Conservation (phyloP, 495 filamentous ascomycete species). For the Rhizodiscina lignyota region DNA sequence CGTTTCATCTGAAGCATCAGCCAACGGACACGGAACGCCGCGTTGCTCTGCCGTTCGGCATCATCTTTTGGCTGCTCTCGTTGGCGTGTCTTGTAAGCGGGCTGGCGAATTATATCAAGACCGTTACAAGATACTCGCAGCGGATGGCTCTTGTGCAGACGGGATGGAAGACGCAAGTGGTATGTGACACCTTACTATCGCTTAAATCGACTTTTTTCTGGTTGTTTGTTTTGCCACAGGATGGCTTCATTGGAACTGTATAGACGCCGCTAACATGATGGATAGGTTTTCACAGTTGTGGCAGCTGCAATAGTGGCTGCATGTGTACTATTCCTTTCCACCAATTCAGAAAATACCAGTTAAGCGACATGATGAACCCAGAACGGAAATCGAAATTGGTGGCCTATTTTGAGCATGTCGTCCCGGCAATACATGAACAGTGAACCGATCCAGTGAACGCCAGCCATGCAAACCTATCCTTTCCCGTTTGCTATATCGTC, state of each 20-base stretch:
- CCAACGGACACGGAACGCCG: conserved; percentile 53
- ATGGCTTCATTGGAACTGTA: background rate
- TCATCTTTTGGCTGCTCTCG: conserved; percentile 74
- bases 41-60: conserved; percentile 68
- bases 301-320: conserved; percentile 66
- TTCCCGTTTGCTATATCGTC: too few relatives aligned
- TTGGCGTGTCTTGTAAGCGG: conserved; percentile 60
- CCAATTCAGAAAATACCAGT: conserved; percentile 20
- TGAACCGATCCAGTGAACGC: too few relatives aligned
- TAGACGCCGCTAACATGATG: background rate
- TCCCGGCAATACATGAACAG: too few relatives aligned
- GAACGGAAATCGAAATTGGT: too few relatives aligned
- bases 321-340: conserved; percentile 51
- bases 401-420: too few relatives aligned
- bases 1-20: conserved; percentile 70
- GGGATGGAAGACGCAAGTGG: conserved; percentile 81
- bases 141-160: conserved; percentile 75
- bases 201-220: too few relatives aligned
- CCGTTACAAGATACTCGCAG: conserved; percentile 67
- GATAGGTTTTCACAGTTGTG: conserved; percentile 52
- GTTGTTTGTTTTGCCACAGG: conserved; percentile 2
- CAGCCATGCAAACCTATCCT: too few relatives aligned
- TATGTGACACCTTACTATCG: too few relatives aligned
- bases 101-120: conserved; percentile 72
- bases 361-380: conserved; percentile 3